These are phyloP conservation scores for Fusarium pininemorale DNA, from an alignment of 2,329 filamentous ascomycete genomes.

Conservation along the genomic window DNA sequence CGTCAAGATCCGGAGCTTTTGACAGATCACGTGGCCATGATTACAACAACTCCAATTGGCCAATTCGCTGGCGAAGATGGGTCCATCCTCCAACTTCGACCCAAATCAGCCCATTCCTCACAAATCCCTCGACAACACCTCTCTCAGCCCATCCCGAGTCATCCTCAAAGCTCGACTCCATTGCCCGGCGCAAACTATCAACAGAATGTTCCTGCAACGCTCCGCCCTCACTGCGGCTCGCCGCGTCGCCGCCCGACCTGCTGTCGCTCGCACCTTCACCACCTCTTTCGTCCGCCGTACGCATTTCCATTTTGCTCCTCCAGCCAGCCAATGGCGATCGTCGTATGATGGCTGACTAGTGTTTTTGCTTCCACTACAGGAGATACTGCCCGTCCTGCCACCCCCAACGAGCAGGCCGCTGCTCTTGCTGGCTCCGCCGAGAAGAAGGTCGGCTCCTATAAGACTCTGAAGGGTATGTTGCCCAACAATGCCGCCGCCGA, in stretches of 20 bases:
- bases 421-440: conserved; percentile 50
- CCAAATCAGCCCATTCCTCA: conserved; percentile 57
- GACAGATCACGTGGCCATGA: conserved; percentile 46
- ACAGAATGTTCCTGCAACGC: conserved; percentile 69
- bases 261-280: conserved; percentile 67
- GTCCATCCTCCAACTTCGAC: conserved; percentile 46
- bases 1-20: conserved; percentile 25
- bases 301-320: conserved; percentile 41
- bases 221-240: conserved; percentile 68
- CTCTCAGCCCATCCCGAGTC: conserved; percentile 38
- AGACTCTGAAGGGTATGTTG: conserved; percentile 59
- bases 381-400: conserved; percentile 50
- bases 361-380: conserved; percentile 42
- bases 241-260: conserved; percentile 63
- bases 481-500: conserved; percentile 27
- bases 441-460: conserved; percentile 58
- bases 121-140: conserved; percentile 58
- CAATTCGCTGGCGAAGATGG: conserved; percentile 48
- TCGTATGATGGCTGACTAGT: conserved; percentile 47
- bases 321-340: conserved; percentile 37
- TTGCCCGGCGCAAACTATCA: conserved; percentile 37
- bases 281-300: conserved; percentile 70
- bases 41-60: conserved; percentile 44
- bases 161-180: conserved; percentile 35
- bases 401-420: conserved; percentile 51